Percentiles rank a stretch among this genome's conserved stretches.
phyloP scores from a whole-genome alignment of 2,329 filamentous ascomycete genomes.

The Penicillium decumbens region DNA sequence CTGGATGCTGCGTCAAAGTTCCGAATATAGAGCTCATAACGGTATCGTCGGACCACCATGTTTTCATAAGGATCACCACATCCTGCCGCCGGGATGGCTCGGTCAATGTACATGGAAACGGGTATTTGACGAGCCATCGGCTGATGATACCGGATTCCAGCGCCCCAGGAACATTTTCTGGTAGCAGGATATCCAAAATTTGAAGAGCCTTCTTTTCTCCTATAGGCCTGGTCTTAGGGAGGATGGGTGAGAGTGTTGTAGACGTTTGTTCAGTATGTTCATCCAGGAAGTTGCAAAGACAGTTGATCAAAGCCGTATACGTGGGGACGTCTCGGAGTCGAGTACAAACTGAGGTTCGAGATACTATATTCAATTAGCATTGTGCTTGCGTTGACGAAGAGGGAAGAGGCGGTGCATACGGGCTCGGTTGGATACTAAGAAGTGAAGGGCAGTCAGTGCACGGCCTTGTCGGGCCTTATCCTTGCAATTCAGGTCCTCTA shows the following conservation, averaged over 20 bases:
- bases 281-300: slow-evolving; percentile 40
- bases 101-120: slow-evolving; percentile 57
- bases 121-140: slow-evolving; percentile 69
- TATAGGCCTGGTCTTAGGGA: slow-evolving; percentile 39
- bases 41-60: slow-evolving; percentile 41
- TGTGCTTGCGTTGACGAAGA: background rate
- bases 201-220: slow-evolving; percentile 43
- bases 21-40: slow-evolving; percentile 44
- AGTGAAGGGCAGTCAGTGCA: slow-evolving; percentile 43
- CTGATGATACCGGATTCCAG: slow-evolving; percentile 63
- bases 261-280: slow-evolving; percentile 36
- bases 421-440: slow-evolving; percentile 40
- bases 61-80: slow-evolving; percentile 40
- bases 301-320: slow-evolving; percentile 40
- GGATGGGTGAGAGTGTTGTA: slow-evolving; percentile 35
- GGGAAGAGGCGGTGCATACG: slow-evolving; percentile 25
- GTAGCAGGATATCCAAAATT: slow-evolving; percentile 60
- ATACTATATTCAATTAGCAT: slow-evolving; percentile 26
- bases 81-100: slow-evolving; percentile 46
- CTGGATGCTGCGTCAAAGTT: slow-evolving; percentile 35
- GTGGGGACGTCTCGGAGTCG: slow-evolving; percentile 35
- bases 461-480: slow-evolving; percentile 36
- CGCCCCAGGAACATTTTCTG: slow-evolving; percentile 53
- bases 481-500: slow-evolving; percentile 41
- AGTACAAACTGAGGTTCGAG: slow-evolving; percentile 33